Conservation (phyloP, 345 rosid genomes). For the Gossypium sturtianum region DNA sequence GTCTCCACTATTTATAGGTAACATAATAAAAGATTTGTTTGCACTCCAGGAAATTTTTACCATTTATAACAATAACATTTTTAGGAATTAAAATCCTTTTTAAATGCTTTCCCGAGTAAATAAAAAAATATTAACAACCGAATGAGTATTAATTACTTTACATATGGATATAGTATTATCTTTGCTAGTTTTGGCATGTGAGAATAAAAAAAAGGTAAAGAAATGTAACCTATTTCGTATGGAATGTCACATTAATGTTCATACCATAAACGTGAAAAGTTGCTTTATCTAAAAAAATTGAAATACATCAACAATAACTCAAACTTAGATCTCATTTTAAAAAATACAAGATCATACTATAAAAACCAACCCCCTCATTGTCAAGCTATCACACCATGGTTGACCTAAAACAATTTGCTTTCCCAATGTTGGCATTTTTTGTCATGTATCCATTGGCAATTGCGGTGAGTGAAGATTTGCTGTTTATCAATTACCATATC, state of each 20-base stretch:
- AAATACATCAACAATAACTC: no score
- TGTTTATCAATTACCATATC: neutral
- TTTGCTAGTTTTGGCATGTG: neutral
- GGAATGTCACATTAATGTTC: neutral
- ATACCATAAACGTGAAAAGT: neutral
- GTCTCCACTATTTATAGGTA: no score
- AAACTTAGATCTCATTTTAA: no score
- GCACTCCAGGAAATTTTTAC: no score
- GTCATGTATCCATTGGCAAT: neutral
- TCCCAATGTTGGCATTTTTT: neutral
- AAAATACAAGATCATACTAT: neutral
- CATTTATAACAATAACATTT: no score
- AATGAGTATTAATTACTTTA: neutral
- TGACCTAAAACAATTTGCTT: neutral
- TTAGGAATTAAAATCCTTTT: no score
- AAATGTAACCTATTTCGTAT: neutral
- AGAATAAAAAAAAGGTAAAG: neutral
- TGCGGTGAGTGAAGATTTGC: neutral
- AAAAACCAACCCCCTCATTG: neutral
- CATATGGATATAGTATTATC: neutral
- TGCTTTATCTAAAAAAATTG: no score
- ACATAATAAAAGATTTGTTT: no score
- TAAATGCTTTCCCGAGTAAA: neutral
- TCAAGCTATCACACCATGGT: neutral
- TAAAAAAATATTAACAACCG: neutral